Conservation (phyloP, 345 rosid genomes). For the Murraya koenigii region DNA sequence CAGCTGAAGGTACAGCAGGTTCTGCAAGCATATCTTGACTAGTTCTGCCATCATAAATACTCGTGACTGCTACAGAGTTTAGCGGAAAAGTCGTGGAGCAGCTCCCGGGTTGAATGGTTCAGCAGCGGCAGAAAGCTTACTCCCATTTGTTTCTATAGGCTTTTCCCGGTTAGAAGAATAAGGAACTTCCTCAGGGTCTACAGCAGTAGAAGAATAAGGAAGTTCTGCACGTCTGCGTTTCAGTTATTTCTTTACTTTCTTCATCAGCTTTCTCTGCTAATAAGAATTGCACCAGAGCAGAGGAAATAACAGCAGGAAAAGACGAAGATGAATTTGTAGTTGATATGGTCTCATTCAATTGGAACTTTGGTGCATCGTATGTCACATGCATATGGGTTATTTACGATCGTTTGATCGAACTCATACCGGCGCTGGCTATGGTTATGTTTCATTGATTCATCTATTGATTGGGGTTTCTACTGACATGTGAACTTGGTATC, state of each 20-base stretch:
- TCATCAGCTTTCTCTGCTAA: conserved; percentile 36
- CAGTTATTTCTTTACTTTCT: conserved; percentile 29
- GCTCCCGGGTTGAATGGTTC: conserved; percentile 59
- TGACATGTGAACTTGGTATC: too few species aligned
- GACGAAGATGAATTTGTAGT: too few species aligned
- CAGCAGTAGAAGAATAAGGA: too few species aligned
- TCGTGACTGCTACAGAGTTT: conserved; percentile 32
- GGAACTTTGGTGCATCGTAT: too few species aligned
- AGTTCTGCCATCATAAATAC: conserved; percentile 41
- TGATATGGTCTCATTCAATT: too few species aligned
- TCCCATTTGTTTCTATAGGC: conserved; percentile 42
- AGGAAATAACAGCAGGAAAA: too few species aligned
- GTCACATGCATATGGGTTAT: too few species aligned
- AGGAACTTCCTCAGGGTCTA: conserved; percentile 27
- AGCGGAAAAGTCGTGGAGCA: conserved; percentile 23
- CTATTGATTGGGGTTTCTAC: too few species aligned
- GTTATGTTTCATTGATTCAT: too few species aligned
- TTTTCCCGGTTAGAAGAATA: conserved; percentile 30
- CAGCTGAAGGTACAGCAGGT: conserved; percentile 43
- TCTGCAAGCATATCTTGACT: conserved; percentile 44
- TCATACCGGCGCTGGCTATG: too few species aligned
- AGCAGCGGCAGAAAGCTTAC: conserved; percentile 68
- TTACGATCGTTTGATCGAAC: too few species aligned
- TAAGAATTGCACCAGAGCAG: too few species aligned
- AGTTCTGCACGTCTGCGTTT: conserved; percentile 28